phyloP scores from a whole-genome alignment of 1,284 basidiomycete genomes.

The Xerocomus nothofagi region DNA sequence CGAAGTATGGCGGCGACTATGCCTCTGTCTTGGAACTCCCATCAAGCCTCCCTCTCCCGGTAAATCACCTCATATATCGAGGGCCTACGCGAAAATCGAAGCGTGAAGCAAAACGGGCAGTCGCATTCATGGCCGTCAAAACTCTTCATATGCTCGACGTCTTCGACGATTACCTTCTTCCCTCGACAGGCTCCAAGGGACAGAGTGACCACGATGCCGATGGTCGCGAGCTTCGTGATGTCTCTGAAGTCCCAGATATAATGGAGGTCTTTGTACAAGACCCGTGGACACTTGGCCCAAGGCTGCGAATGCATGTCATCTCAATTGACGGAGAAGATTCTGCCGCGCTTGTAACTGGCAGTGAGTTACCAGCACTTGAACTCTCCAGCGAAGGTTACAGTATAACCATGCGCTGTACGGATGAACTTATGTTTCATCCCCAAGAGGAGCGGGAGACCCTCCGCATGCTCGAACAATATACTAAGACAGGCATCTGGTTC shows the following conservation, averaged over 20 bases:
- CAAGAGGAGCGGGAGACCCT: slow-evolving; percentile 47
- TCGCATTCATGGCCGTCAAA: slow-evolving; percentile 73
- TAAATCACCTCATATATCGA: slow-evolving; percentile 49
- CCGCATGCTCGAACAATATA: slow-evolving; percentile 59
- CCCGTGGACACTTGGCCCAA: slow-evolving; percentile 61
- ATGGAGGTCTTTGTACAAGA: slow-evolving; percentile 57
- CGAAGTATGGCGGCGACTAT: slow-evolving; percentile 64
- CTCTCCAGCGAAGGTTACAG: slow-evolving; percentile 38
- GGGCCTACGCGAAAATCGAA: slow-evolving; percentile 65
- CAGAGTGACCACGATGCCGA: slow-evolving; percentile 53
- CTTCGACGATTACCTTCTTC: slow-evolving; percentile 78
- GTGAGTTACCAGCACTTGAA: slow-evolving; percentile 48
- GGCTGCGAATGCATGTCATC: slow-evolving; percentile 62
- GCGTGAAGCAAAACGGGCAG: slow-evolving; percentile 77
- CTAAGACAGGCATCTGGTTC: slow-evolving; percentile 60
- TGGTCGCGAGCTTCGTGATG: slow-evolving; percentile 43
- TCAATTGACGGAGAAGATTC: slow-evolving; percentile 47
- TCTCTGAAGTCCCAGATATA: slow-evolving; percentile 47
- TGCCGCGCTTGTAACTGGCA: slow-evolving; percentile 64
- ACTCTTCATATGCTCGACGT: slow-evolving; percentile 66
- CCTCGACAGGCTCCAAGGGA: slow-evolving; percentile 46
- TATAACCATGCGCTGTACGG: slow-evolving; percentile 41
- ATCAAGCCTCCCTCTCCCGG: slow-evolving; percentile 59
- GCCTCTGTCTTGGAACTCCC: slow-evolving; percentile 62
- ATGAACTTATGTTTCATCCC: slow-evolving; percentile 42